Evolutionary conservation across 257 asterid species (phyloP), one percentile per base, ranked within the genome.

Genomic region (Cordia subcordata): DNA sequence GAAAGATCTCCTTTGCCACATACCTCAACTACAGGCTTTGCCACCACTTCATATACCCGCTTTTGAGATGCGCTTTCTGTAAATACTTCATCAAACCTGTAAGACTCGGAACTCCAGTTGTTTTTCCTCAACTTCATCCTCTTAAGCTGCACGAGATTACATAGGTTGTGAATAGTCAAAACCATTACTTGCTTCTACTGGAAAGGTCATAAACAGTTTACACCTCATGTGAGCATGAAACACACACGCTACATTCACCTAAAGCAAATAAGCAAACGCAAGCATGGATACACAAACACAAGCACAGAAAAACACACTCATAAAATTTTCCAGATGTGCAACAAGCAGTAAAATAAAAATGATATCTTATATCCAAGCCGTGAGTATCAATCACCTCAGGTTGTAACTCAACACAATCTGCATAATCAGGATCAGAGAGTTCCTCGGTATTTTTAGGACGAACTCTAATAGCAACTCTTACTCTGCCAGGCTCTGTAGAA

Each of bases 11-110:
- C 3, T 16, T 15, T 14, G 5, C 22, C 38, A 53, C 68, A 66
- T 69, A 86, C 97, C 86, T 90, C 96, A 68, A 90, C 95, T 55
- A 90, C 97, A 60, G 97, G 96, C 79, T 85, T 86, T 65, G 97
- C 97, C 47, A 90, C 97, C 40, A 66, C 91, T 77, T 90, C 97
- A 38, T 90, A 90, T 60, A 90, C 80, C 23, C 94, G 97, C 75
- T 81, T 90, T 60, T 90, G 97, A 35, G 97, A 90, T 68, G 95
- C 80, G 70, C 75, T 84, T 63, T 79, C 92, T 11, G 93, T 77
- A 57, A 90, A 86, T 42, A 86, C 74, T 70, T 90, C 96, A 73
- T 90, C 97, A 65, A 90, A 90, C 74, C 82, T 73, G 67, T 82
- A 83, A 45, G 81, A 59, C 60, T 90, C 97, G 17, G 93, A 79